Base-by-base conservation (phyloP, 2,329 filamentous ascomycete species). In the Scleromitrula shiraiana region DNA sequence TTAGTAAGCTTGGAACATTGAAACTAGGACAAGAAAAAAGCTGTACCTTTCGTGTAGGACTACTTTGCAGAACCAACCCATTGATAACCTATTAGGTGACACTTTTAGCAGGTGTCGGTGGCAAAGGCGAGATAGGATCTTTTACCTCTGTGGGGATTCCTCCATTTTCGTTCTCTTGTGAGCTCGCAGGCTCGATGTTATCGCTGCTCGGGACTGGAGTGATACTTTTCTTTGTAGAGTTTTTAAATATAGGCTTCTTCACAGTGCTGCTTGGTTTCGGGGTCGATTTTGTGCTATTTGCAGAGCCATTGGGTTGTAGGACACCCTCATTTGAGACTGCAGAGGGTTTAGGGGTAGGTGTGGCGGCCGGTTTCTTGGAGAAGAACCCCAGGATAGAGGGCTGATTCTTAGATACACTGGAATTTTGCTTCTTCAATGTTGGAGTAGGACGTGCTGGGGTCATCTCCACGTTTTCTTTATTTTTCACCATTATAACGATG, bases 171-270 rank as follows among this genome's bases (percentile, higher is more conserved):
- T 84, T 82, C 57, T 85, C 80, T 53, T 86, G 80, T 0, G 83
- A 84, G 64, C 81, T 85, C 1, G 75, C 73, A 19, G 80, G 80
- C 45, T 83, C 80, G 22, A 79, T 65, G 29, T 76, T 77, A 66
- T 94, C 88, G 66, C 88, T 94, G 65, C 87, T 95, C 5, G 88
- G 84, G 5, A 84, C 77, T 4, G 88, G 88, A 0, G 88, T 90
- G 50, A 83, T 69, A 50, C 72, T 73, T 39, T 60, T 62, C 23
- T 53, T 30, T 2, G 50, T 39, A 7, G 57, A 8, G n/a, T 60
- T 62, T 35, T 50, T 59, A 43, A 64, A 62, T 3, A 56, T 49
- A 8, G 70, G 69, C 59, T 75, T 71, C 43, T 72, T 72, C 36
- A 73, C 46, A n/a, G 61, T 52, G n/a, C 52, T 44, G n/a, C 35